Base-by-base conservation (phyloP, 352 stramenopile species). In the Globisporangium abappressorium region DNA sequence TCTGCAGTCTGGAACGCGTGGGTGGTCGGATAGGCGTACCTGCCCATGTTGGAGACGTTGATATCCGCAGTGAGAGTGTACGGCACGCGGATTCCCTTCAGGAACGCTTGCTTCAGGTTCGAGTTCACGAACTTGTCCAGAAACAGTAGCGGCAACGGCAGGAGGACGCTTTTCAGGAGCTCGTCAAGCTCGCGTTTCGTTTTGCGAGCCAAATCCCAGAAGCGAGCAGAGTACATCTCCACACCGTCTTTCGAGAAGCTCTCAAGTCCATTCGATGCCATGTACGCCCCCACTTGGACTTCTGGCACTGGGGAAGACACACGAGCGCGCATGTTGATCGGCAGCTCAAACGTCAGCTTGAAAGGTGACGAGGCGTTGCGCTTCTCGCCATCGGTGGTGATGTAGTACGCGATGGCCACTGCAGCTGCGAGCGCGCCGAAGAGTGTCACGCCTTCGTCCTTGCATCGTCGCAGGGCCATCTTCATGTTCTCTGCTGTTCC, bases 381-480 rank as follows among this genome's bases (percentile, higher is more conserved):
- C 54, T 59, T 59, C 54, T 60, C 26, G 15, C 2, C n/a, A 15
- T 60, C 55, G 55, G 30, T 11, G 62, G 26, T 15, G 5, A 60
- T 12, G 28, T 43, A 60, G 55, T 28, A 60, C 28, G 55, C 28
- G 28, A 60, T 20, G 55, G 26, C 15, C 9, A 69, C 64, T 1
- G 75, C 62, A 11, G 76, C 78, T 9, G 77, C 38, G 41, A 85
- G 43, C 1, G 70, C 80, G 6, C 72, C 71, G 20, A 72, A 72
- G n/a, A 85, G 69, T 2, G 77, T 74, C 12, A 75, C 75, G 18
- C 70, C 57, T 58, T 87, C 74, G 15, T 77, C 71, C 28, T 66
- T 76, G 72, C 81, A 87, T 47, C 59, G 70, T 2, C 34, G 47
- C 15, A 87, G n/a, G 0, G 74, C 70, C 15, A 74, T 68, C n/a